phyloP scores from a whole-genome alignment of 2,329 filamentous ascomycete genomes.

The Pseudogymnoascus sp. region DNA sequence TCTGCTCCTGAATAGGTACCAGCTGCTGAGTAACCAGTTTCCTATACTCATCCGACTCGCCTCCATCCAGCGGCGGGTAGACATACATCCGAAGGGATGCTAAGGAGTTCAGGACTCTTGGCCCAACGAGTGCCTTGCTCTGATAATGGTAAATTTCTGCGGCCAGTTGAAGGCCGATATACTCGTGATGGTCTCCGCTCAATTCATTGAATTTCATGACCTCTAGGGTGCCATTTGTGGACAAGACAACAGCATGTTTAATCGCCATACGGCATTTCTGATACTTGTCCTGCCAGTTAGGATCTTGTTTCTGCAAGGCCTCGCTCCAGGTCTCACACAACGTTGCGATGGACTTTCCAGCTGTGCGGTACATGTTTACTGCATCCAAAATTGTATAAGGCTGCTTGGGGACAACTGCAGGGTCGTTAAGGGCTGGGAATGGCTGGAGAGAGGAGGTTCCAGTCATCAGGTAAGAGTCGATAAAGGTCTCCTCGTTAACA shows the following conservation, averaged over 20 bases:
- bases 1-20: conserved; percentile 63
- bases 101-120: conserved; percentile 73
- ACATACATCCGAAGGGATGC: conserved; percentile 71
- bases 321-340: conserved; percentile 75
- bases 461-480: conserved; percentile 74
- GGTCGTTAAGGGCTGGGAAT: conserved; percentile 67
- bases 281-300: conserved; percentile 77
- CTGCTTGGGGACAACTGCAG: conserved; percentile 43
- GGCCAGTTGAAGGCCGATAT: conserved; percentile 82
- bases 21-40: conserved; percentile 68
- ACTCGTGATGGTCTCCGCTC: conserved; percentile 78
- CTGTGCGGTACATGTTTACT: conserved; percentile 64
- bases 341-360: conserved; percentile 60
- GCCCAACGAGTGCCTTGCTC: conserved; percentile 70
- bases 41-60: conserved; percentile 71
- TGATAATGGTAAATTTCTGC: conserved; percentile 88
- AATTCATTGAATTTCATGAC: conserved; percentile 65
- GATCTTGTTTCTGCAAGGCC: conserved; percentile 60
- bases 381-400: conserved; percentile 60
- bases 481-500: conserved; percentile 62
- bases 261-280: conserved; percentile 77
- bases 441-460: conserved; percentile 72
- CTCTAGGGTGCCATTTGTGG: conserved; percentile 54
- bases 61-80: conserved; percentile 76
- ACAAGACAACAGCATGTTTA: conserved; percentile 76